phyloP scores from a whole-genome alignment of 176 grass and related monocot genomes.

The Lolium multiflorum region DNA sequence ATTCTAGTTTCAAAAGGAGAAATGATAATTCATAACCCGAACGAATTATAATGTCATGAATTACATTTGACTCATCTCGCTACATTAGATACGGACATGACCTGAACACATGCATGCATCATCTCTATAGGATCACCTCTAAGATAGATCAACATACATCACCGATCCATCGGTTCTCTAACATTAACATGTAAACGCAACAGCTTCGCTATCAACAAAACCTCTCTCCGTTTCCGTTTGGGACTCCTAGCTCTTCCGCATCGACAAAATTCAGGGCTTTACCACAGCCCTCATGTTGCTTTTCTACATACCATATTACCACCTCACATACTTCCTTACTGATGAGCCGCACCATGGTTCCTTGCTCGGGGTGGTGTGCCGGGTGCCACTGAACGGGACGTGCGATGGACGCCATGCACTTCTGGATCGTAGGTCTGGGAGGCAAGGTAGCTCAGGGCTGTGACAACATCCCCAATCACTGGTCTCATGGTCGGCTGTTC shows the following conservation, averaged over 20 bases:
- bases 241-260: neutral
- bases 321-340: slow-evolving; percentile 32
- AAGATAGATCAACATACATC: slow-evolving; percentile 13
- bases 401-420: slow-evolving; percentile 24
- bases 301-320: neutral
- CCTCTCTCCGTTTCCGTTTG: neutral
- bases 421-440: slow-evolving; percentile 64
- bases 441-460: slow-evolving; percentile 79
- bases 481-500: slow-evolving; percentile 83
- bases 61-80: slow-evolving; percentile 6
- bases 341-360: neutral
- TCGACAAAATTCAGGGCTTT: slow-evolving; percentile 13
- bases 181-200: slow-evolving; percentile 5
- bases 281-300: neutral
- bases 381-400: slow-evolving; percentile 17
- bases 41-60: neutral
- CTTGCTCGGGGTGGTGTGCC: slow-evolving; percentile 38
- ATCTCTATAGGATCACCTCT: slow-evolving; percentile 4
- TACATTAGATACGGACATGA: neutral
- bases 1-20: neutral
- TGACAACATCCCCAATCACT: slow-evolving; percentile 81
- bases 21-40: neutral
- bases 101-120: slow-evolving; percentile 31
- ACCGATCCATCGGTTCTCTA: neutral
- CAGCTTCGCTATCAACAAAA: slow-evolving; percentile 21